phyloP scores from a whole-genome alignment of 805 yeast genomes.

The Candida insectorum region DNA sequence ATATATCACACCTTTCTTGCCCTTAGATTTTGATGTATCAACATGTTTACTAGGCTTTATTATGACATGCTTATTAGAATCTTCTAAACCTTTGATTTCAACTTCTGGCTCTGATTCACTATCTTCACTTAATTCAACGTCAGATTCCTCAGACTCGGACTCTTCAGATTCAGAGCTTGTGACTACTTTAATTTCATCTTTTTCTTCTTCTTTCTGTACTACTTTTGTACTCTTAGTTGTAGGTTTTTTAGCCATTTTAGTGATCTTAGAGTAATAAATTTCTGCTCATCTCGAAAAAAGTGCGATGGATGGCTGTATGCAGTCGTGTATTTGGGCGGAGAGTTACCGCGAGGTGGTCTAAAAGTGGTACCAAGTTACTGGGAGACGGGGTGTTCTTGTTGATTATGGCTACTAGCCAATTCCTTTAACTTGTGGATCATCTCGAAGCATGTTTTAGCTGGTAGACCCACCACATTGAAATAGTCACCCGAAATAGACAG shows the following conservation, averaged over 20 bases:
- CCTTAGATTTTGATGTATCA: constrained; percentile 14
- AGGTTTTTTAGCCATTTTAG: constrained; percentile 12
- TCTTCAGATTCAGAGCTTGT: constrained; percentile 24
- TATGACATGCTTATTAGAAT: constrained; percentile 18
- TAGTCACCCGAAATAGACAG: constrained; percentile 71
- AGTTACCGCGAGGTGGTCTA: too few species aligned
- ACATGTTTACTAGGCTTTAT: constrained; percentile 17
- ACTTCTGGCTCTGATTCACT: constrained; percentile 17
- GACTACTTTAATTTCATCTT: constrained; percentile 27
- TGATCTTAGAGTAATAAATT: too few species aligned
- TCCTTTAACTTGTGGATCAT: constrained; percentile 26
- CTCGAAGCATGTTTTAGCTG: constrained; percentile 55
- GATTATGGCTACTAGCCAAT: too few species aligned
- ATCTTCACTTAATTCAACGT: constrained; percentile 17
- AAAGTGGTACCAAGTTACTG: too few species aligned
- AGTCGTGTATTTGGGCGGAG: too few species aligned
- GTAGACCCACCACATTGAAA: constrained; percentile 85
- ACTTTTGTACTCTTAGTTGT: constrained; percentile 5
- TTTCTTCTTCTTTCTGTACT: constrained; percentile 11
- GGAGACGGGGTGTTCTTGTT: too few species aligned
- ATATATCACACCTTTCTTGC: constrained; percentile 67
- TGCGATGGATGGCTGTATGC: too few species aligned
- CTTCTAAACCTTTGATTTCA: constrained; percentile 19
- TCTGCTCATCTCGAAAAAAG: constrained; percentile 14
- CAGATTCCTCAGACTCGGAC: constrained; percentile 9